Base-by-base conservation (phyloP, 1,139 yeast species). In the Candida sp. region DNA sequence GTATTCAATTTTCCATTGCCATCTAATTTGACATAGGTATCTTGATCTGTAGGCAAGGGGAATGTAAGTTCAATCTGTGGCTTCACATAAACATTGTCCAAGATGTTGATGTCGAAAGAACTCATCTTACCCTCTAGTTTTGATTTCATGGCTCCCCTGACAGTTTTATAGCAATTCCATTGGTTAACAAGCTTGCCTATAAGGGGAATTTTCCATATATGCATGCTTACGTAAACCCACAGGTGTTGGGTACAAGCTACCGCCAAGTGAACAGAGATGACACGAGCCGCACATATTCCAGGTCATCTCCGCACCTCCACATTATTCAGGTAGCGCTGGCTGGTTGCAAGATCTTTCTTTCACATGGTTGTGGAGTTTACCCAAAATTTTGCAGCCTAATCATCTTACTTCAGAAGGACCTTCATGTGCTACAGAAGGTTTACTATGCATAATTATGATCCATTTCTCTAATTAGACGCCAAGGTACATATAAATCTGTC, bases 41-140 rank as follows among this genome's bases (percentile, higher is more conserved):
- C 67, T 38, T 62, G 54, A 45, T 70, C 74, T 11, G 58, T 58
- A 6, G 79, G 78, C 15, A 73, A 59, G 0, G 78, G 77, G 49
- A 71, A 70, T 4, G 67, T 52, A 35, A 72, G 60, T 3, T 60
- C 66, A 36, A 73, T 53, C 34, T 55, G 56, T 29, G 77, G 77
- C 5, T 52, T 40, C 1, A 50, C 45, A 21, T 64, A 53, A 3
- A 72, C 68, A 52, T 67, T 63, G 9, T 69, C 70, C 29, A 73
- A 61, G 44, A 73, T 60, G 51, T 73, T 71, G 49, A 73, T 61
- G 48, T 73, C 70, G 43, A 65, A 63, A 43, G 34, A 32, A 32
- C 34, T 32, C 34, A 32, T 32, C 11, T 7, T 11, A 25, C 7
- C 29, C 11, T 25, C 29, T 25, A 11, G 29, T 11, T 25, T 25